These are phyloP conservation scores for Peribolospora baueri DNA, from an alignment of 768 basidiomycete genomes.

Conservation along the genomic window DNA sequence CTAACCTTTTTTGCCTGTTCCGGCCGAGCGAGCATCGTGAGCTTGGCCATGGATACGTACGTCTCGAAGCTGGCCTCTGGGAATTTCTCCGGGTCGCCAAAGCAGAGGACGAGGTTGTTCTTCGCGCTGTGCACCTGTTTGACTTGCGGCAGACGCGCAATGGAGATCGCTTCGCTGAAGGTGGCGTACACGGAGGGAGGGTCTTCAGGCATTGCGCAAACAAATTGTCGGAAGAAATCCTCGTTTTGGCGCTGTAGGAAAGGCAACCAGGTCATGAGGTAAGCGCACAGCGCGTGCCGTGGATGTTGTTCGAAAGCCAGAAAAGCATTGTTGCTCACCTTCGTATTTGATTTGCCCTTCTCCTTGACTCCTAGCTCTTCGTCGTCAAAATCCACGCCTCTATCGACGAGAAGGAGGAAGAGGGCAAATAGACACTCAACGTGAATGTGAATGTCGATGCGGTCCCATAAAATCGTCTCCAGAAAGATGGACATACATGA, in stretches of 20 bases:
- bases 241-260: slow-evolving; percentile 44
- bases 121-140: slow-evolving; percentile 44
- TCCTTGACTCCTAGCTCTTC: slow-evolving; percentile 38
- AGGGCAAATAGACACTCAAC: background rate
- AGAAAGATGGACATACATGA: no score
- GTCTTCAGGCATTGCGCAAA: slow-evolving; percentile 24
- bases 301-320: background rate
- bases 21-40: slow-evolving; percentile 35
- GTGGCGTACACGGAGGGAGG: slow-evolving; percentile 33
- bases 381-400: slow-evolving; percentile 76
- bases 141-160: slow-evolving; percentile 23
- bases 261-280: background rate
- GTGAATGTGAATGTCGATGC: background rate
- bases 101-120: slow-evolving; percentile 36
- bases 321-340: slow-evolving; percentile 28
- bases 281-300: background rate
- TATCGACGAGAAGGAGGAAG: slow-evolving; percentile 17
- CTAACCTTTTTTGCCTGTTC: slow-evolving; percentile 56
- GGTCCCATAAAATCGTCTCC: slow-evolving; percentile 23
- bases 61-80: slow-evolving; percentile 53
- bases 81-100: slow-evolving; percentile 48
- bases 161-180: slow-evolving; percentile 38
- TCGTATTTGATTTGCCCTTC: slow-evolving; percentile 41
- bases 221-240: slow-evolving; percentile 31
- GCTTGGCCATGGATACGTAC: slow-evolving; percentile 50